Evolutionary conservation across 225 moss, liverwort and hornwort species (phyloP), one percentile per base, ranked within the genome.

Genomic region (Thuidium tamariscinum): DNA sequence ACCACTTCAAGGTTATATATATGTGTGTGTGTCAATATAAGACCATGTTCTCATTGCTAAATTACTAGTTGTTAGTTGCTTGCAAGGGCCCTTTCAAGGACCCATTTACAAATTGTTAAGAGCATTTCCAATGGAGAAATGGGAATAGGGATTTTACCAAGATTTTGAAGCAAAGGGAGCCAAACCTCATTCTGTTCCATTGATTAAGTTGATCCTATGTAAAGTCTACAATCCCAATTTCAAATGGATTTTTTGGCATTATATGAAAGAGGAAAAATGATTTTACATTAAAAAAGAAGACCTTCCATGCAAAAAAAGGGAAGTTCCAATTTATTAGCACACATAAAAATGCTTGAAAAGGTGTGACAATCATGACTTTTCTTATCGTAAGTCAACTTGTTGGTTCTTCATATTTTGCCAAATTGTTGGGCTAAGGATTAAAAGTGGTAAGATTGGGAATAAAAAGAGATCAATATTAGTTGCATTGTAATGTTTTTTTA

Each of bases 381-480:
- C 1, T 4, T 36, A 66, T 20, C 34, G 17, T 66, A 2, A 36
- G 11, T 10, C 6, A 11, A 65, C 3, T n/a, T 20, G 36, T 34
- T 0, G 34, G 18, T 8, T 65, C 11, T 21, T 6, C 6, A 11
- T 36, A 30, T n/a, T 9, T 10, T 19, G 11, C 6, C 3, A 36
- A 20, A 5, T 20, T 65, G 5, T 0, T 0, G 0, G 2, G 2
- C 19, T n/a, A n/a, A n/a, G n/a, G n/a, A n/a, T n/a, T n/a, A n/a
- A n/a, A n/a, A n/a, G n/a, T n/a, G n/a, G n/a, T n/a, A n/a, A n/a
- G n/a, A n/a, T n/a, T n/a, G n/a, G n/a, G n/a, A n/a, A n/a, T n/a
- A n/a, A n/a, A n/a, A n/a, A n/a, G n/a, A n/a, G n/a, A n/a, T n/a
- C n/a, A n/a, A n/a, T n/a, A n/a, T n/a, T n/a, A n/a, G n/a, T n/a